Evolutionary conservation across 1,139 yeast genomes (phyloP).

Genomic region (Tardiomyces depauwii): DNA sequence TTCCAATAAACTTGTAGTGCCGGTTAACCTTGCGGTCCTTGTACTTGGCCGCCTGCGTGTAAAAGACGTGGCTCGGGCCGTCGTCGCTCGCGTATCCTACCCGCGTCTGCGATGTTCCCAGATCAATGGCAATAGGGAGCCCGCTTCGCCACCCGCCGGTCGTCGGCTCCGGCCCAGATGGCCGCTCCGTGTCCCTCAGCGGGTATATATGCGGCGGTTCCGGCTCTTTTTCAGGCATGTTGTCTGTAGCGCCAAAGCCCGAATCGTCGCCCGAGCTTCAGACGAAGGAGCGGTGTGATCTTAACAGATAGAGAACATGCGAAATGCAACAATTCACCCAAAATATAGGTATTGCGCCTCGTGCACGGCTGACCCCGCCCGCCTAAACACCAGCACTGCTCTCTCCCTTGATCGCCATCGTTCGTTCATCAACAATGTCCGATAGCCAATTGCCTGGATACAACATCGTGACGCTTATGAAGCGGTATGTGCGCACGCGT

Average conservation of each 20-base stretch:
- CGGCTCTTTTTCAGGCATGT: not conserved
- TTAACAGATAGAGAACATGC: too few species aligned
- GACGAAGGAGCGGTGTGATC: too few species aligned
- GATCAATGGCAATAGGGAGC: conserved; percentile 55
- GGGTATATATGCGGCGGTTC: conserved; percentile 28
- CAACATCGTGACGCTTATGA: conserved; percentile 70
- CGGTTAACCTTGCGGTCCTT: conserved; percentile 64
- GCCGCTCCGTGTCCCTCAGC: conserved; percentile 36
- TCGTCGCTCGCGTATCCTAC: conserved; percentile 52
- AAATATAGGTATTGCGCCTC: too few species aligned
- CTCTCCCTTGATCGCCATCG: too few species aligned
- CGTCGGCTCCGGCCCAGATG: conserved; percentile 39
- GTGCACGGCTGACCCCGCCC: too few species aligned
- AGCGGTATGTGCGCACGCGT: conserved; percentile 39
- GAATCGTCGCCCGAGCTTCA: too few species aligned
- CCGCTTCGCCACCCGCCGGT: conserved; percentile 39
- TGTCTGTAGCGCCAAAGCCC: too few species aligned
- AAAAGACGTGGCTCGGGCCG: conserved; percentile 55
- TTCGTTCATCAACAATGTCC: conserved; percentile 21
- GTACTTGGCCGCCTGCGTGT: conserved; percentile 59
- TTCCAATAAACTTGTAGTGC: conserved; percentile 66
- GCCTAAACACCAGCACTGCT: too few species aligned
- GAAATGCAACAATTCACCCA: too few species aligned
- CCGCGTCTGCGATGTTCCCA: conserved; percentile 62
- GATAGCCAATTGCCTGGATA: conserved; percentile 63